Conservation (phyloP, 2,329 filamentous ascomycete species). For the Penicillium sp. region DNA sequence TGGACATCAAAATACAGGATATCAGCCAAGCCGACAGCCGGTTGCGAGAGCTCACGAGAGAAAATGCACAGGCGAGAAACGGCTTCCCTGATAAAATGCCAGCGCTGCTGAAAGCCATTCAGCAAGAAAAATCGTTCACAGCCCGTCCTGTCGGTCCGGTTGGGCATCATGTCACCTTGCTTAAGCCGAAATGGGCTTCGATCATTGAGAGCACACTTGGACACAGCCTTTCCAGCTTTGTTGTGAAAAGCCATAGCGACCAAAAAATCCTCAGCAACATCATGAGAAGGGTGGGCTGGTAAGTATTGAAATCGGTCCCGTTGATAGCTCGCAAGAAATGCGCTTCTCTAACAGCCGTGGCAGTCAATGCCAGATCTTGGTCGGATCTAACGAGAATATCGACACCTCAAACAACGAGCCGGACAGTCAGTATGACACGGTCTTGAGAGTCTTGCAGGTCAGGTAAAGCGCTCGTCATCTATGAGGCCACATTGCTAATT, state of each 20-base stretch:
- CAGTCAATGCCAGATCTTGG: conserved; percentile 62
- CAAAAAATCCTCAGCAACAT: conserved; percentile 68
- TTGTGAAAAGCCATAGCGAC: conserved; percentile 78
- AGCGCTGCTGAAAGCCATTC: conserved; percentile 68
- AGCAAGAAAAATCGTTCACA: conserved; percentile 68
- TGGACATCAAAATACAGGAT: conserved; percentile 57
- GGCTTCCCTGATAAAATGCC: conserved; percentile 68
- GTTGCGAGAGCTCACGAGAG: conserved; percentile 58
- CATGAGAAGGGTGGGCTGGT: conserved; percentile 64
- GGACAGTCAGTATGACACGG: conserved; percentile 71
- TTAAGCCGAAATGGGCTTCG: conserved; percentile 79
- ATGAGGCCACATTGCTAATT: conserved; percentile 4
- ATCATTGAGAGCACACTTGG: conserved; percentile 80
- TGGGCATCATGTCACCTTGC: conserved; percentile 74
- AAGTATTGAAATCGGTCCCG: conserved; percentile 25
- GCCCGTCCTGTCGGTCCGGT: conserved; percentile 80
- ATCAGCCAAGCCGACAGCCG: conserved; percentile 56
- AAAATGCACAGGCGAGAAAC: conserved; percentile 62
- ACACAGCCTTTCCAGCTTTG: conserved; percentile 71
- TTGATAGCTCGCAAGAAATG: neutral
- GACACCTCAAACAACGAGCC: conserved; percentile 73
- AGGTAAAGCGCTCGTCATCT: conserved; percentile 12
- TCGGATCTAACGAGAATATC: conserved; percentile 61
- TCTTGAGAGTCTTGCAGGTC: conserved; percentile 73
- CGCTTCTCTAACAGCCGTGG: conserved; percentile 30